Conservation (phyloP, 2,329 filamentous ascomycete genomes). For the Pezicula rhizophila region DNA sequence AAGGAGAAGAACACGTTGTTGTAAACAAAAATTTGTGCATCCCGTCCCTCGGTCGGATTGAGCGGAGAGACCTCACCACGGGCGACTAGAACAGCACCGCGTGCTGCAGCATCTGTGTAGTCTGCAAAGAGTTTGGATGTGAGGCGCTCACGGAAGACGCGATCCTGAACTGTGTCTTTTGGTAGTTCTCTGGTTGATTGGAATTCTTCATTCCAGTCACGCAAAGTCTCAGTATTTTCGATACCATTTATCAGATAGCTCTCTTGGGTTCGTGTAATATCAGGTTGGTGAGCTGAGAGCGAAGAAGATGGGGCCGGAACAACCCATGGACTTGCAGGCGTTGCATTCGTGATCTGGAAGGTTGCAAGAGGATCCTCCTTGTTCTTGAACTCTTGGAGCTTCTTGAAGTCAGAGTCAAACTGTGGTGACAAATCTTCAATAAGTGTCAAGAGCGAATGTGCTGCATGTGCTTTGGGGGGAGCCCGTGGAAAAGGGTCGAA, state of each 20-base stretch:
- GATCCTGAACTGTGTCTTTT: conserved; percentile 88
- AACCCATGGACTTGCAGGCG: conserved; percentile 87
- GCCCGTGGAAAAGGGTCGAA: conserved; percentile 84
- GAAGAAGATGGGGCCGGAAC: conserved; percentile 64
- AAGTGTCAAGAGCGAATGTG: conserved; percentile 81
- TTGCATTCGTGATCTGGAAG: conserved; percentile 93
- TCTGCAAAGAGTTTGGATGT: conserved; percentile 96
- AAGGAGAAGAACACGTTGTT: conserved; percentile 99
- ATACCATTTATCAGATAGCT: conserved; percentile 83
- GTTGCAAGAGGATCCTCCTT: conserved; percentile 82
- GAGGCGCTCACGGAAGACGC: conserved; percentile 89
- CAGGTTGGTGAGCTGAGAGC: conserved; percentile 66
- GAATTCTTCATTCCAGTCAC: conserved; percentile 99
- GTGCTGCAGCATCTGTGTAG: conserved; percentile 91
- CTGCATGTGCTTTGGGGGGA: conserved; percentile 68
- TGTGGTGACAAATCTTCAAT: conserved; percentile 76
- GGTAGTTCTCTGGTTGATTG: conserved; percentile 93
- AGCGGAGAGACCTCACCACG: conserved; percentile 87
- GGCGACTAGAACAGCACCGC: conserved; percentile 86
- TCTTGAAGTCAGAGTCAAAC: conserved; percentile 69
- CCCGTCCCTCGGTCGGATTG: conserved; percentile 86
- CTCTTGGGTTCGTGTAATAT: conserved; percentile 87
- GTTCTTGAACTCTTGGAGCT: conserved; percentile 79
- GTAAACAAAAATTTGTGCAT: conserved; percentile 98
- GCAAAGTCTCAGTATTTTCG: conserved; percentile 87